phyloP scores from a whole-genome alignment of 2,329 filamentous ascomycete genomes.

The Parastagonospora avenae region DNA sequence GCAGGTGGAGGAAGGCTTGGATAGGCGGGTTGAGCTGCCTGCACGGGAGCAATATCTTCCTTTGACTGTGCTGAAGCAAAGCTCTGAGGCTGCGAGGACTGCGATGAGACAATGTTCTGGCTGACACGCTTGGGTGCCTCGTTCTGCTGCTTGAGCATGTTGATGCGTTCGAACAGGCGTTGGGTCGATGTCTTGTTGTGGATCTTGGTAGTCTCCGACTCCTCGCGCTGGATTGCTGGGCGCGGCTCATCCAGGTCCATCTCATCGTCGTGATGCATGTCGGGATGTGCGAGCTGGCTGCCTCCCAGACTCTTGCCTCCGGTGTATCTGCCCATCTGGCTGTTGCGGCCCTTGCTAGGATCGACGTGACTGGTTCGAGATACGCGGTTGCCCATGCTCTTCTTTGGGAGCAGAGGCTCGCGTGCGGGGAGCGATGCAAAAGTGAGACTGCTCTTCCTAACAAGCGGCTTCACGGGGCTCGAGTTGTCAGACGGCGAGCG shows the following conservation, averaged over 20 bases:
- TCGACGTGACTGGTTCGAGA: slow-evolving; percentile 83
- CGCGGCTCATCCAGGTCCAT: slow-evolving; percentile 58
- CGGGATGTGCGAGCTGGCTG: slow-evolving; percentile 38
- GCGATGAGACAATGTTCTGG: slow-evolving; percentile 45
- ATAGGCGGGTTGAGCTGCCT: slow-evolving; percentile 45
- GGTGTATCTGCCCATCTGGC: slow-evolving; percentile 74
- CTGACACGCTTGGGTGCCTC: slow-evolving; percentile 42
- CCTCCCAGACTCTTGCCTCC: slow-evolving; percentile 70
- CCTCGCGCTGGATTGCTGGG: slow-evolving; percentile 45
- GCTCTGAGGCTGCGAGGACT: slow-evolving; percentile 29
- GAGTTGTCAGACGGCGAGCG: slow-evolving; percentile 71
- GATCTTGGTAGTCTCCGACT: slow-evolving; percentile 60
- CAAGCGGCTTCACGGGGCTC: slow-evolving; percentile 74
- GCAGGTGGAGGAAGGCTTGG: slow-evolving; percentile 46
- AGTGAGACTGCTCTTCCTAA: slow-evolving; percentile 92
- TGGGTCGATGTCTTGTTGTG: slow-evolving; percentile 94
- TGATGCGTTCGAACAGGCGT: slow-evolving; percentile 90
- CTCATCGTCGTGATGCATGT: slow-evolving; percentile 55
- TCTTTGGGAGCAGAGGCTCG: slow-evolving; percentile 83
- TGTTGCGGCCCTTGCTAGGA: slow-evolving; percentile 63
- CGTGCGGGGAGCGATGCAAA: slow-evolving; percentile 92
- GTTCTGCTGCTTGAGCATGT: slow-evolving; percentile 64
- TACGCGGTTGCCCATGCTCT: slow-evolving; percentile 74
- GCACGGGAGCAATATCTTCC: slow-evolving; percentile 31
- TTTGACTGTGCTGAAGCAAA: slow-evolving; percentile 47